phyloP scores from a whole-genome alignment of 768 basidiomycete species.

The Psilocybe cubensis region DNA sequence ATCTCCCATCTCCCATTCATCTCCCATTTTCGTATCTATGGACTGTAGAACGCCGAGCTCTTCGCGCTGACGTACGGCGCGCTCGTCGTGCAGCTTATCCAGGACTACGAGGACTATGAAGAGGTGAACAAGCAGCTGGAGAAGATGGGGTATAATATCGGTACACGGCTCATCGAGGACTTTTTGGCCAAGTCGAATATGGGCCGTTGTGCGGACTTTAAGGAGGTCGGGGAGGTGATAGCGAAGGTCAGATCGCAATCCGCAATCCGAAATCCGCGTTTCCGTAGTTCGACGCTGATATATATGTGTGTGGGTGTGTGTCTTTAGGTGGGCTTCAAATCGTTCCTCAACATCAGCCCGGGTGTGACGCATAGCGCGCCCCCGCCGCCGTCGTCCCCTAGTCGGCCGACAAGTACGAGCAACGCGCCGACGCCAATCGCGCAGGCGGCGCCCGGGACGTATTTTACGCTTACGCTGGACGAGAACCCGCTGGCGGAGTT shows the following conservation, averaged over 20 bases:
- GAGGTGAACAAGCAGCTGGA: constrained; percentile 97
- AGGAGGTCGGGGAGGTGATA: constrained; percentile 93
- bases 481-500: constrained; percentile 98
- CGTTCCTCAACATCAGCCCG: constrained; percentile 93
- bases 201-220: constrained; percentile 91
- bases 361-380: constrained; percentile 69
- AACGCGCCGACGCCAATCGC: too few species aligned
- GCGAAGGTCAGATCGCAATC: constrained; percentile 85
- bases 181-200: constrained; percentile 93
- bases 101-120: constrained; percentile 97
- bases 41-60: constrained; percentile 88
- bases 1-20: too few species aligned
- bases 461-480: constrained; percentile 86
- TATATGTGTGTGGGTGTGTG: too few species aligned
- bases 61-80: constrained; percentile 98
- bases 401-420: too few species aligned
- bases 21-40: too few species aligned
- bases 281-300: too few species aligned
- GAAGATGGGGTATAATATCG: constrained; percentile 99
- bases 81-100: constrained; percentile 96
- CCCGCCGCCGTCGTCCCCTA: constrained; percentile 53
- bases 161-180: constrained; percentile 94
- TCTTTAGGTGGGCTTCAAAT: constrained; percentile 97
- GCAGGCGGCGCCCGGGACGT: constrained; percentile 42
- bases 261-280: neutral